Percentiles rank a stretch among this genome's conserved stretches.
phyloP scores from a whole-genome alignment of 2,329 filamentous ascomycete species.

The Colletotrichum sojae region DNA sequence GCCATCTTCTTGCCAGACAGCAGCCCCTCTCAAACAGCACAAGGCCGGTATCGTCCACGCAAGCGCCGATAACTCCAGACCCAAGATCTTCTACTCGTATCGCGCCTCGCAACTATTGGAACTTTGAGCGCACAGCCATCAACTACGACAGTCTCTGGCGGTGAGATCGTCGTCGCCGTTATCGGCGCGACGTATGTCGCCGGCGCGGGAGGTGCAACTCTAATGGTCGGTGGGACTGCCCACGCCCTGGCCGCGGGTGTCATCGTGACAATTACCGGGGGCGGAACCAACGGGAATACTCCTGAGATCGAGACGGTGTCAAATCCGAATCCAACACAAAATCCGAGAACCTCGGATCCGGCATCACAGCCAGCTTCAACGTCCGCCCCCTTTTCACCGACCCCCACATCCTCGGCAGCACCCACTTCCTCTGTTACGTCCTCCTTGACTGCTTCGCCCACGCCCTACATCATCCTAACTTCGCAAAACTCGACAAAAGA shows the following conservation, averaged over 20 bases:
- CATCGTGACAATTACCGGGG: constrained; percentile 11
- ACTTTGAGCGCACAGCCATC: constrained; percentile 4
- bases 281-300: constrained; percentile 1
- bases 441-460: constrained; percentile 1
- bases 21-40: background rate
- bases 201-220: constrained; percentile 3
- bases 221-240: background rate
- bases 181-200: constrained; percentile 21
- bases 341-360: constrained; percentile 1
- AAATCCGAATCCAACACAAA: background rate
- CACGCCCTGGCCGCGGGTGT: constrained; percentile 14
- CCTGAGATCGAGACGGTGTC: constrained; percentile 24
- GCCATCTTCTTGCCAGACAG: constrained; percentile 5
- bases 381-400: background rate
- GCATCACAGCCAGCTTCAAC: background rate
- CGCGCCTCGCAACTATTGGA: constrained; percentile 11
- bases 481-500: background rate
- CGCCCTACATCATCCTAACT: constrained; percentile 1
- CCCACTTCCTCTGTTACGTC: background rate
- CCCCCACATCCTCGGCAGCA: background rate
- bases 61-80: constrained; percentile 5
- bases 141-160: constrained; percentile 6
- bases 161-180: constrained; percentile 7
- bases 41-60: background rate
- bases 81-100: constrained; percentile 9